Conservation (phyloP, 306 rosid genomes). For the Ziziphus jujuba region DNA sequence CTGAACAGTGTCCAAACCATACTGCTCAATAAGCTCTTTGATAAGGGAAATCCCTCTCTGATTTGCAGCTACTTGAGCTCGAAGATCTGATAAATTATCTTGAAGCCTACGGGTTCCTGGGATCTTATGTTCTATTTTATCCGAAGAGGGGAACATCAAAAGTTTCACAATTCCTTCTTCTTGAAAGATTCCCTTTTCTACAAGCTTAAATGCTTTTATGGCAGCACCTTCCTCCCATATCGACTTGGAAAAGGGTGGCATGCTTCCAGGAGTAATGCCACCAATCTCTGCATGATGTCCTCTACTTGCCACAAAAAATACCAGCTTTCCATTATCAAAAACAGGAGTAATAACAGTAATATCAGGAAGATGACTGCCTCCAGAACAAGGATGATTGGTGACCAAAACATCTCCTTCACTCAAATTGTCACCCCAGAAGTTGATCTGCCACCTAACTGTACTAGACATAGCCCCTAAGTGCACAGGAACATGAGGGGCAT, state of each 20-base stretch:
- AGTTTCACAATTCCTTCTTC: constrained; percentile 76
- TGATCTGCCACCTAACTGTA: constrained; percentile 88
- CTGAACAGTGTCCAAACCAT: constrained; percentile 81
- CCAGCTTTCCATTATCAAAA: constrained; percentile 63
- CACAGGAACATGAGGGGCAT: constrained; percentile 94
- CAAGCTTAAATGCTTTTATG: constrained; percentile 88
- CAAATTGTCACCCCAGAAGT: constrained; percentile 68
- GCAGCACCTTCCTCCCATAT: constrained; percentile 96
- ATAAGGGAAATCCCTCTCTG: constrained; percentile 85
- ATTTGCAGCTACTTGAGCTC: constrained; percentile 92
- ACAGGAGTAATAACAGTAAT: constrained; percentile 92
- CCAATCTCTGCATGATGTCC: constrained; percentile 98
- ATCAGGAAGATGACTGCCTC: constrained; percentile 98
- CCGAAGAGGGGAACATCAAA: constrained; percentile 61
- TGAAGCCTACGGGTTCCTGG: constrained; percentile 84
- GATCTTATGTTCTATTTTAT: constrained; percentile 45
- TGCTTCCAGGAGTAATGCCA: constrained; percentile 93
- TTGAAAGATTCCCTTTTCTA: constrained; percentile 74
- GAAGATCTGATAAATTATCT: constrained; percentile 93
- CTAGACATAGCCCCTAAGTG: constrained; percentile 97
- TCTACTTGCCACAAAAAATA: constrained; percentile 87
- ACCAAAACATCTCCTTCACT: constrained; percentile 92
- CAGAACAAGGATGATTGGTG: constrained; percentile 93
- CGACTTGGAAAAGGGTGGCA: constrained; percentile 91
- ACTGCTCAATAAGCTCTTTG: constrained; percentile 79